Base-by-base conservation (phyloP, 1,284 basidiomycete genomes). In the Fomitopsis palustris region DNA sequence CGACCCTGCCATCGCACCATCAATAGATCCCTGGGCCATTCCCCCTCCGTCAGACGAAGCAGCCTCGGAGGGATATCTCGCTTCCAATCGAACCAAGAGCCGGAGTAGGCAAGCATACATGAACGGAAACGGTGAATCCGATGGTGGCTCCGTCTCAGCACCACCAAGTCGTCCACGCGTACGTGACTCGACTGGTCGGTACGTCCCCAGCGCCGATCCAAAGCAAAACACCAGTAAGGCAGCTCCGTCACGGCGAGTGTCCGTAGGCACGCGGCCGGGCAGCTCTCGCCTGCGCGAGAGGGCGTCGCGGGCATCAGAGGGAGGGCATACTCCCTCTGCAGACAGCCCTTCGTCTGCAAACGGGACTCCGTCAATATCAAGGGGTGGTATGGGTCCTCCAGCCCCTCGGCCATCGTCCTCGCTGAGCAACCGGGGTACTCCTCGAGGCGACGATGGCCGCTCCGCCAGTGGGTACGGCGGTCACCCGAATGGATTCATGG, bases 1-100 rank as follows among this genome's bases (percentile, higher is more conserved):
- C 58, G 82, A 86, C 64, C 84, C 87, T 33, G 81, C 85, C 31
- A 76, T 82, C 59, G 74, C 78, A 17, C 65, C 77, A 55, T 63
- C 63, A 16, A 43, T 56, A 52, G 49, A 52, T 19, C 29, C 31
- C 14, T 52, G 49, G 27, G 21, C 52, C 14, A 37, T 25, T 10
- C 39, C 54, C 1, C 51, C 25, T 3, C 23, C 52, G 3, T 23
- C 23, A 21, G 41, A 29, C 8, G 21, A 49, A 6, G 19, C 55
- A 27, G 31, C 35, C 7, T 4, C 41, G 45, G 54, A 25, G 63
- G 60, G 45, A 47, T 59, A 38, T 45, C 39, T 49, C 10, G 58
- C 33, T 31, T 19, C 31, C 23, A 51, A n/a, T 23, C 12, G 54
- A 51, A 23, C 59, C 9, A 62, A 62, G 35, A 45, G 17, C 57